phyloP scores from a whole-genome alignment of 768 basidiomycete species.

The Kwoniella europaea region DNA sequence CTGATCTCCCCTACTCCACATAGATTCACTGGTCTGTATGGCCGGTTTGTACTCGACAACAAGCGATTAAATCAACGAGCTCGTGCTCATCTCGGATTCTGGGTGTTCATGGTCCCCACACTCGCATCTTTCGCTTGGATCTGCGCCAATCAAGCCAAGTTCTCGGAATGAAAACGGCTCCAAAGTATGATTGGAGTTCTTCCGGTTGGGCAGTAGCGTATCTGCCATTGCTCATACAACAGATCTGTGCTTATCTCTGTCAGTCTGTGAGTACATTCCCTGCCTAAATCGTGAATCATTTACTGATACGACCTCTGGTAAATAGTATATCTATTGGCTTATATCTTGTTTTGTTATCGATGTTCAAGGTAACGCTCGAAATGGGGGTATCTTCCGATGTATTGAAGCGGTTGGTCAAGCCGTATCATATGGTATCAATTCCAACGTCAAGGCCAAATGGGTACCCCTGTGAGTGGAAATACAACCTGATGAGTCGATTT shows the following conservation, averaged over 20 bases:
- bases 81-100: slow-evolving; percentile 29
- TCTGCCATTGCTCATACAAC: slow-evolving; percentile 1
- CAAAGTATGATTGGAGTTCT: slow-evolving; percentile 34
- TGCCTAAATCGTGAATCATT: not conserved
- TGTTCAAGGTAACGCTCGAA: slow-evolving; percentile 32
- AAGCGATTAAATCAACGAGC: slow-evolving; percentile 17
- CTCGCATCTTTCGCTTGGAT: slow-evolving; percentile 25
- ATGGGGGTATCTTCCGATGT: slow-evolving; percentile 41
- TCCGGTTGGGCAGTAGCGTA: too few species aligned
- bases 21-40: slow-evolving; percentile 28
- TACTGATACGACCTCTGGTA: too few species aligned
- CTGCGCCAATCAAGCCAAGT: slow-evolving; percentile 20
- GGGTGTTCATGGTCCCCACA: slow-evolving; percentile 24
- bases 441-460: slow-evolving; percentile 13
- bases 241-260: slow-evolving; percentile 9
- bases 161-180: not conserved
- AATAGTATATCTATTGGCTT: slow-evolving; percentile 46
- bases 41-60: slow-evolving; percentile 25
- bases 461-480: too few species aligned
- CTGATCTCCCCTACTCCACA: too few species aligned
- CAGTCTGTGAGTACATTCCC: slow-evolving; percentile 12
- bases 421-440: slow-evolving; percentile 31
- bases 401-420: slow-evolving; percentile 48
- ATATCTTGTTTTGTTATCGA: slow-evolving; percentile 40
- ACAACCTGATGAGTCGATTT: too few species aligned